Conservation (phyloP, 2,329 filamentous ascomycete genomes). For the Sarocladiaceae sp. region DNA sequence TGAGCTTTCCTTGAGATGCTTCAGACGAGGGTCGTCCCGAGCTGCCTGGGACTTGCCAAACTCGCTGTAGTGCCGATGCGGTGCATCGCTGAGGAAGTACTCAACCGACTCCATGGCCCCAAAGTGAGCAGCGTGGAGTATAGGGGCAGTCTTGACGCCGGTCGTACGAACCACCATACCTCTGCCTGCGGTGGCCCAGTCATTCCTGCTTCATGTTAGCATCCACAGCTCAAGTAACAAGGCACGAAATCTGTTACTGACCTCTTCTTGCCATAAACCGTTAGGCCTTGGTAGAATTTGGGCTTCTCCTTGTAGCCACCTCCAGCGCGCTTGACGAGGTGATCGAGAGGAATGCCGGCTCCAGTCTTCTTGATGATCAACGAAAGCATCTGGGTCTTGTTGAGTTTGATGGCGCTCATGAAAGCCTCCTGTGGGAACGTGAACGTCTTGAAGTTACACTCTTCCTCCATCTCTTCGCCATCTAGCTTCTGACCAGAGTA, state of each 20-base stretch:
- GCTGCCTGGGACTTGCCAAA: slow-evolving; percentile 59
- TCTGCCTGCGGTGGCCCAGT: slow-evolving; percentile 68
- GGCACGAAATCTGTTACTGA: too few relatives aligned
- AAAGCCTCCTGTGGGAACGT: slow-evolving; percentile 38
- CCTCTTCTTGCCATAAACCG: slow-evolving; percentile 69
- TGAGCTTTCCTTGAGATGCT: slow-evolving; percentile 53
- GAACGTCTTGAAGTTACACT: slow-evolving; percentile 28
- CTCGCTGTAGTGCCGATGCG: slow-evolving; percentile 62
- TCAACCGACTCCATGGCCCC: slow-evolving; percentile 66
- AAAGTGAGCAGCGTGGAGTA: slow-evolving; percentile 52
- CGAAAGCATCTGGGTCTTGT: slow-evolving; percentile 53
- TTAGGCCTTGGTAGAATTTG: slow-evolving; percentile 71
- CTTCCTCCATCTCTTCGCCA: slow-evolving; percentile 29
- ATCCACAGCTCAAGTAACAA: background rate
- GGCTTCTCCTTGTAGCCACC: slow-evolving; percentile 60
- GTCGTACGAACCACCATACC: slow-evolving; percentile 33
- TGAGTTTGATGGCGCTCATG: slow-evolving; percentile 36
- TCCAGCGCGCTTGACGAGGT: slow-evolving; percentile 62
- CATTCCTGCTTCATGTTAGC: slow-evolving; percentile 34
- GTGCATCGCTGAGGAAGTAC: slow-evolving; percentile 72
- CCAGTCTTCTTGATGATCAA: slow-evolving; percentile 64
- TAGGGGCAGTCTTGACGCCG: slow-evolving; percentile 48
- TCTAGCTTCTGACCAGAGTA: slow-evolving; percentile 25
- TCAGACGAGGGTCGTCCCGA: slow-evolving; percentile 56
- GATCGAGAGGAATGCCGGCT: slow-evolving; percentile 64